A percentile compares a stretch with the other conserved stretches of the same genome.
phyloP scores from a whole-genome alignment of 78 protist genomes.

The Dictyostelium brefeldianum region DNA sequence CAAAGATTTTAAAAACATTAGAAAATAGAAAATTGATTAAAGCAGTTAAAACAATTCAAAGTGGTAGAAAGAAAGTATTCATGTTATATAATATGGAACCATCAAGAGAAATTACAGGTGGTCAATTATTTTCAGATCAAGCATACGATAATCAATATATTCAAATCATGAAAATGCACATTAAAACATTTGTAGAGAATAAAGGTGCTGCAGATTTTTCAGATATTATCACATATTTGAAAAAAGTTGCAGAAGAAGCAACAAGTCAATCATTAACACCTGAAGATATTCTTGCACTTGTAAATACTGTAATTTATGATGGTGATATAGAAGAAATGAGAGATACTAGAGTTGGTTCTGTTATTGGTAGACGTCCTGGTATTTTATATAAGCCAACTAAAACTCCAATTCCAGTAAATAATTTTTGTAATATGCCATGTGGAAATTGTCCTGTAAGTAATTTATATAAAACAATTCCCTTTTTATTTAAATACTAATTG shows the following conservation, averaged over 20 bases:
- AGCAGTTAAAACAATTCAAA: conserved; percentile 78
- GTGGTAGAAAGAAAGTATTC: conserved; percentile 82
- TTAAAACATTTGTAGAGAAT: conserved; percentile 23
- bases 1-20: conserved; percentile 73
- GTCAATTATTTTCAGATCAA: conserved; percentile 68
- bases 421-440: conserved; percentile 83
- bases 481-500: too few relatives aligned
- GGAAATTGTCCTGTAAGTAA: conserved; percentile 65
- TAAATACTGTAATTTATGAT: conserved; percentile 48
- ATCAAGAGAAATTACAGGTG: conserved; percentile 80
- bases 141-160: conserved; percentile 71
- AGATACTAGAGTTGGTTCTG: conserved; percentile 23
- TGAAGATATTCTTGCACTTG: conserved; percentile 12
- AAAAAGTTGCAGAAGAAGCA: conserved; percentile 43
- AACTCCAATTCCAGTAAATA: conserved; percentile 52
- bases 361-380: conserved; percentile 30
- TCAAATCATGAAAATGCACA: conserved; percentile 33
- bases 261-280: neutral
- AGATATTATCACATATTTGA: conserved; percentile 45
- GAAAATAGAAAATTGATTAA: conserved; percentile 82
- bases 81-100: conserved; percentile 88
- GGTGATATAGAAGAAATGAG: conserved; percentile 73
- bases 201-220: conserved; percentile 52
- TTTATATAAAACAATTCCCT: too few relatives aligned
- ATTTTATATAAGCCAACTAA: conserved; percentile 59